These are phyloP conservation scores for Microbotryum silenes-acaulis DNA, from an alignment of 1,284 basidiomycete species.

Conservation along the genomic window DNA sequence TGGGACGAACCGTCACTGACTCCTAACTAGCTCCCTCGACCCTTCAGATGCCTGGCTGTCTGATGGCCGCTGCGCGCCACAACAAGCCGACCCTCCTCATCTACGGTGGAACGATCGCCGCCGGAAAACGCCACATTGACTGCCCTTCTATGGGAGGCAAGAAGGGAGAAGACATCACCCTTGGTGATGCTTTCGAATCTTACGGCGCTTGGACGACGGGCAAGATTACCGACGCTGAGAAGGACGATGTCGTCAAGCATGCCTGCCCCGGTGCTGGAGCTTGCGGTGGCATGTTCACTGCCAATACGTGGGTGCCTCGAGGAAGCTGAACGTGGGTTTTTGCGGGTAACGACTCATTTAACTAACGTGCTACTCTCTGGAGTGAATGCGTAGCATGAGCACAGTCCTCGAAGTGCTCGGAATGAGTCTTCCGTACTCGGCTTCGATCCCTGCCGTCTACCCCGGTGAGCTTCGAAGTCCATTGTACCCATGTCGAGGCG, in stretches of 20 bases:
- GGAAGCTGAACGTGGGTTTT: too few species aligned
- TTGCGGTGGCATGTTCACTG: conserved; percentile 40
- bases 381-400: too few species aligned
- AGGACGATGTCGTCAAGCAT: conserved; percentile 3
- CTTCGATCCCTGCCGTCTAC: conserved; percentile 69
- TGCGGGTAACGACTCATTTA: too few species aligned
- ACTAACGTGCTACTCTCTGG: too few species aligned
- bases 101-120: conserved; percentile 16
- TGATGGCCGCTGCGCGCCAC: conserved; percentile 45
- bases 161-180: conserved; percentile 4
- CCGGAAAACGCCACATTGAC: conserved; percentile 6
- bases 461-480: conserved; percentile 37
- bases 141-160: conserved; percentile 9
- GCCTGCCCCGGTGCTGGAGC: conserved; percentile 15
- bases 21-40: too few species aligned
- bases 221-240: conserved; percentile 1
- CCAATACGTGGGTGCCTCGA: conserved; percentile 45
- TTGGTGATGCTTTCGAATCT: conserved; percentile 13
- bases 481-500: too few species aligned
- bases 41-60: too few species aligned
- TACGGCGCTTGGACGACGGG: conserved; percentile 6
- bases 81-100: conserved; percentile 48
- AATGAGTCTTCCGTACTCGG: conserved; percentile 78
- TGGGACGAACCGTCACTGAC: too few species aligned
- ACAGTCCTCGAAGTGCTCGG: conserved; percentile 72